Percentiles rank a stretch among this genome's conserved stretches.
Evolutionary conservation across 129 eudicot genomes (phyloP).

Genomic region (Flaveria sonorensis): DNA sequence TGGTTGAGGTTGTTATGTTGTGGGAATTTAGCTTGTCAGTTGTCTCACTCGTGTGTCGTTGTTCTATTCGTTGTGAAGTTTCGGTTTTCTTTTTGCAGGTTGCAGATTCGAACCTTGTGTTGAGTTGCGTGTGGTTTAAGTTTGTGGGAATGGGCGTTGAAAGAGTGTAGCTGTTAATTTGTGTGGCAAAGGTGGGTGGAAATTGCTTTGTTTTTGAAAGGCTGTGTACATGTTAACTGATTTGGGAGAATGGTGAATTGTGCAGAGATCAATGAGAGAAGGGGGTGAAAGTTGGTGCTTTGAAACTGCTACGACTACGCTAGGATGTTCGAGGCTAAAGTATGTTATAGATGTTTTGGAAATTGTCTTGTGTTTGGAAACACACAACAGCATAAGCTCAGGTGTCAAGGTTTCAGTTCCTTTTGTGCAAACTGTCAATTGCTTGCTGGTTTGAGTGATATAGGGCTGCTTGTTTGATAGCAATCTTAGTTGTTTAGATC

Average conservation of each 20-base stretch:
- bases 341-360: slow-evolving; percentile 30
- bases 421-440: slow-evolving; percentile 33
- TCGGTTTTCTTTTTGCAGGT: slow-evolving; percentile 30
- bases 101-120: slow-evolving; percentile 17
- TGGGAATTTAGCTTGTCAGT: slow-evolving; percentile 14
- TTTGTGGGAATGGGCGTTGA: too few species aligned
- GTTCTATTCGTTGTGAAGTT: slow-evolving; percentile 1
- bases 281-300: slow-evolving; percentile 33
- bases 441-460: slow-evolving; percentile 28
- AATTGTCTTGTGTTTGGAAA: slow-evolving; percentile 23
- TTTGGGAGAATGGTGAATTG: slow-evolving; percentile 21
- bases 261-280: slow-evolving; percentile 45
- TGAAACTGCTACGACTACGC: slow-evolving; percentile 29
- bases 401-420: slow-evolving; percentile 24
- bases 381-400: slow-evolving; percentile 26
- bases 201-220: slow-evolving; percentile 6
- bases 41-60: background rate
- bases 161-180: too few species aligned
- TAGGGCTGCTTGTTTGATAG: slow-evolving; percentile 13
- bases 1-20: slow-evolving; percentile 24
- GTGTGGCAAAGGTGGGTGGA: background rate
- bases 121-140: background rate
- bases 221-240: slow-evolving; percentile 26
- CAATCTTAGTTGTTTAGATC: slow-evolving; percentile 7
- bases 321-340: slow-evolving; percentile 53